Conservation (phyloP, 768 basidiomycete species). For the Amanita rimosa region DNA sequence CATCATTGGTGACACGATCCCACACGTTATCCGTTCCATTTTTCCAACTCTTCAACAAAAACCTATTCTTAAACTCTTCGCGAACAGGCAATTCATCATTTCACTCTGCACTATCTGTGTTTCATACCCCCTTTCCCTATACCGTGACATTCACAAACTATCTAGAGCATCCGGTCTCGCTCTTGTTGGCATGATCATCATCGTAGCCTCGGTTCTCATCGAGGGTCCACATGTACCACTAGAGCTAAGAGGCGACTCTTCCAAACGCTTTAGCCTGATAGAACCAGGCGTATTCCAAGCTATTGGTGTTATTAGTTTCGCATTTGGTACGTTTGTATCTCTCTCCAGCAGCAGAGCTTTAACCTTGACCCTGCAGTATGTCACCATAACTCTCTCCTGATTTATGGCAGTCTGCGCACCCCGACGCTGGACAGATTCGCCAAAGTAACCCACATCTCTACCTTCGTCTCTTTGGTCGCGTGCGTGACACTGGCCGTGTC, state of each 20-base stretch:
- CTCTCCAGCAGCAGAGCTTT: background rate
- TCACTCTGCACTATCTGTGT: constrained; percentile 76
- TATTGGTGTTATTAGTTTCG: constrained; percentile 94
- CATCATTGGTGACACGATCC: constrained; percentile 96
- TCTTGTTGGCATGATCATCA: constrained; percentile 87
- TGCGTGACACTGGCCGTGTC: constrained; percentile 79
- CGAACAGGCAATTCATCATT: constrained; percentile 86
- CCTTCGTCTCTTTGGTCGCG: constrained; percentile 70
- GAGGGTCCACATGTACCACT: constrained; percentile 69
- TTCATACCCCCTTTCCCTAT: constrained; percentile 90
- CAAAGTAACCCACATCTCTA: constrained; percentile 87
- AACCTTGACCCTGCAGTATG: constrained; percentile 46
- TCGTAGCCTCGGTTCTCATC: constrained; percentile 75
- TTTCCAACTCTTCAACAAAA: constrained; percentile 61
- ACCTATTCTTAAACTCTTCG: constrained; percentile 66
- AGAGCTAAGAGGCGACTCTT: constrained; percentile 68
- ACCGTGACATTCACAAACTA: constrained; percentile 96
- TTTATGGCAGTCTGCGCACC: constrained; percentile 86
- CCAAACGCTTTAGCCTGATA: constrained; percentile 63
- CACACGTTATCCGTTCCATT: constrained; percentile 81
- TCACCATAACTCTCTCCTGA: constrained; percentile 95
- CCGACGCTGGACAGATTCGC: constrained; percentile 94
- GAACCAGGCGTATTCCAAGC: constrained; percentile 84
- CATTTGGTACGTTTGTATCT: constrained; percentile 40
- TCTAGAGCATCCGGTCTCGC: constrained; percentile 88